These are phyloP conservation scores for Xylaria polymorpha DNA, from an alignment of 2,329 filamentous ascomycete species.

Conservation along the genomic window DNA sequence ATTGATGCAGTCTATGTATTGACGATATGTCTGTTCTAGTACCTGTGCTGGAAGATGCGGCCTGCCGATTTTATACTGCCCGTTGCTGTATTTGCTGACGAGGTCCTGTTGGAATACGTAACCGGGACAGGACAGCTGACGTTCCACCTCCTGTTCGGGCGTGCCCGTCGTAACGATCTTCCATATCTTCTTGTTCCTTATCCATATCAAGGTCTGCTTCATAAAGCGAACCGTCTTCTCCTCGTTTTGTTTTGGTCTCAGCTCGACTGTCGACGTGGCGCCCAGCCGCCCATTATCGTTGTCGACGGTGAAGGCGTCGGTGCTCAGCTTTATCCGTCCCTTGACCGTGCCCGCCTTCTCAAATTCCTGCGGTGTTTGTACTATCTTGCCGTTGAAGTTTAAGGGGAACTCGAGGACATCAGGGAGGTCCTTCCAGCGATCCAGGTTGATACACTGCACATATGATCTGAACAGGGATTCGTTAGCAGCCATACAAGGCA, in stretches of 20 bases:
- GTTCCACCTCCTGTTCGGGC: slow-evolving; percentile 34
- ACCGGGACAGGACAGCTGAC: slow-evolving; percentile 32
- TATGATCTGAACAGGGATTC: slow-evolving; percentile 36
- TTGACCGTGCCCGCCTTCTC: slow-evolving; percentile 28
- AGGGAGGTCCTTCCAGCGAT: slow-evolving; percentile 39
- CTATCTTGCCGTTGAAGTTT: slow-evolving; percentile 34
- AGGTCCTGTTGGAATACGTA: slow-evolving; percentile 19
- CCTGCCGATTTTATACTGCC: not conserved
- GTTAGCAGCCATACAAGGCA: not conserved
- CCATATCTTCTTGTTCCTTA: slow-evolving; percentile 37
- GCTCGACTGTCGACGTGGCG: slow-evolving; percentile 30
- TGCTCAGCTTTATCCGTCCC: slow-evolving; percentile 34
- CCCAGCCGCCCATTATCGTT: slow-evolving; percentile 34
- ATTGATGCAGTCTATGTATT: slow-evolving; percentile 52
- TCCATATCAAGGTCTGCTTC: slow-evolving; percentile 40
- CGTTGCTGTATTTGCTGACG: not conserved
- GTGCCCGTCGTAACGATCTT: slow-evolving; percentile 29
- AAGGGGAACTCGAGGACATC: slow-evolving; percentile 35
- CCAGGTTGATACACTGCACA: slow-evolving; percentile 41
- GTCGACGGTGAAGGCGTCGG: slow-evolving; percentile 42
- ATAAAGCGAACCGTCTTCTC: slow-evolving; percentile 26
- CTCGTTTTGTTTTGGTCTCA: slow-evolving; percentile 4
- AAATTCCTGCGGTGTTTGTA: slow-evolving; percentile 33
- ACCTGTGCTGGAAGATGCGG: slow-evolving; percentile 31
- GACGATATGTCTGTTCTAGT: slow-evolving; percentile 44